Percentiles rank a stretch among this genome's conserved stretches.
Evolutionary conservation across 768 basidiomycete genomes (phyloP).

Genomic region (Porpolomopsis calyptriformis): DNA sequence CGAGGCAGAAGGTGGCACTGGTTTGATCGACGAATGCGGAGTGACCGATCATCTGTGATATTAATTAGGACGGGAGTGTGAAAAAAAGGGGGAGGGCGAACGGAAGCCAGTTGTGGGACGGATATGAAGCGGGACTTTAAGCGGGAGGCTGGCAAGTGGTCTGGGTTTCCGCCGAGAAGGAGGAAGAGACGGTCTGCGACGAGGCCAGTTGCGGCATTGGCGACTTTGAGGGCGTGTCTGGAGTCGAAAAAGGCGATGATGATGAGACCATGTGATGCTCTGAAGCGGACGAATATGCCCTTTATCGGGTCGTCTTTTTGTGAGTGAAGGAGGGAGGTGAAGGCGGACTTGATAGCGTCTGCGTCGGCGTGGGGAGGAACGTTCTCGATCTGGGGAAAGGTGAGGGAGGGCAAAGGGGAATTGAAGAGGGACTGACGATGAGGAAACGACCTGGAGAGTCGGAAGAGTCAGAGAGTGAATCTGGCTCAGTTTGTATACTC

Average conservation of each 20-base stretch:
- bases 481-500: conserved; percentile 11
- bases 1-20: conserved; percentile 42
- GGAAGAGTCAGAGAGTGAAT: background rate
- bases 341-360: no score
- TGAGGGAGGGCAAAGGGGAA: no score
- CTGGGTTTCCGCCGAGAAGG: background rate
- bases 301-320: conserved; percentile 30
- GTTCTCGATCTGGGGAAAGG: no score
- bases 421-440: no score
- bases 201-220: conserved; percentile 17
- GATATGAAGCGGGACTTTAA: conserved; percentile 37
- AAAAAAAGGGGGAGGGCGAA: conserved; percentile 16
- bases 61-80: conserved; percentile 1
- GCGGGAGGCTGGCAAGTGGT: conserved; percentile 11
- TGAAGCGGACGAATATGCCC: conserved; percentile 45
- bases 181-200: background rate
- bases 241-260: conserved; percentile 53
- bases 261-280: conserved; percentile 40
- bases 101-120: conserved; percentile 36
- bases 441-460: no score
- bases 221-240: conserved; percentile 37
- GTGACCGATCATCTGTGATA: conserved; percentile 41
- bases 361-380: no score
- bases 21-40: conserved; percentile 41
- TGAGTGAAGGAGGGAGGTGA: conserved; percentile 13